Base-by-base conservation (phyloP, 2,329 filamentous ascomycete species). In the Fusarium albosuccineum region DNA sequence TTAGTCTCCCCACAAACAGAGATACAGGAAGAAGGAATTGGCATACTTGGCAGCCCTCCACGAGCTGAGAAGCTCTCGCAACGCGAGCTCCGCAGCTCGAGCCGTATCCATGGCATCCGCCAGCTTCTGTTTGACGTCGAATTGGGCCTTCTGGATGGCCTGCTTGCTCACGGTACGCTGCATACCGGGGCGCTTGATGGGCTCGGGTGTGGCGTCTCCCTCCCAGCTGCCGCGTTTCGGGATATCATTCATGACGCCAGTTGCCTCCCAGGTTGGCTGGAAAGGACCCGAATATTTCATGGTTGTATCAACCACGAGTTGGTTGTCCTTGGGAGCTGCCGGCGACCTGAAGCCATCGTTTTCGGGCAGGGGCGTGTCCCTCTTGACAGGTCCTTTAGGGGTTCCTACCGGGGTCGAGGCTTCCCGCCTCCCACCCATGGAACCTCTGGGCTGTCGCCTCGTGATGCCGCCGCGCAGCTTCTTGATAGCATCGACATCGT, bases 401-500 rank as follows among this genome's bases (percentile, higher is more conserved):
- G 82, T 89, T 27, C 80, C 81, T 2, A 80, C 78, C 5, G 86
- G 87, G 14, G 89, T 90, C n/a, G 88, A 89, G 37, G 82, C 83
- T 56, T 90, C 88, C 50, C 78, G 73, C 61, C 87, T 86, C 61
- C 85, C 86, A 22, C 84, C 81, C 13, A 86, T 80, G 2, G 89
- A 89, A 58, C 86, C 88, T 72, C 92, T 87, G 3, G 93, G 90
- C 76, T 97, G 93, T 62, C 95, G 87, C 67, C 95, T 86, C 27
- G 95, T 98, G 78, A 98, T 97, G 64, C 89, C 87, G 44, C 93
- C 92, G 54, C 95, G 89, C 73, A 97, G 82, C 78, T 91, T 92
- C 70, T 88, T 87, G 73, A 98, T 98, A 78, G 93, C 92, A 8
- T 95, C 92, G 60, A 97, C 92, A 81, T 97, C 86, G 79, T 98